Conservation (phyloP, 2,329 filamentous ascomycete genomes). For the Scorias spongiosa region DNA sequence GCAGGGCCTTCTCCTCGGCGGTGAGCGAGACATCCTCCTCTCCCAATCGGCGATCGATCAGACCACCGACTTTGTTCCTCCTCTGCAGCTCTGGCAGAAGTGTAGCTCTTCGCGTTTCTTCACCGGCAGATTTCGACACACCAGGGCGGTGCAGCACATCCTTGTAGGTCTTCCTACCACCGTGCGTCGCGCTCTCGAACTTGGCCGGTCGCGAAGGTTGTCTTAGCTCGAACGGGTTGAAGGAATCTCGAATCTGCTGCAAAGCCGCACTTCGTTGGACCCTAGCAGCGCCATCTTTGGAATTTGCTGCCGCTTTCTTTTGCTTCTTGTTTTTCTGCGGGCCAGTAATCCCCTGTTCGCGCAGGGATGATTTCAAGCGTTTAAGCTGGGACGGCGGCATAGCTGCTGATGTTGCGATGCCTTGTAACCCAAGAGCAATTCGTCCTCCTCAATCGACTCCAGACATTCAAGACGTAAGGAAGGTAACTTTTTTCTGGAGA, state of each 20-base stretch:
- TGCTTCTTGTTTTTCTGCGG: conserved; percentile 94
- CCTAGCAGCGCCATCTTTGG: conserved; percentile 47
- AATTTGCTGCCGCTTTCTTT: conserved; percentile 44
- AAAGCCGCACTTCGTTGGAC: conserved; percentile 64
- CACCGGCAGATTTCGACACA: conserved; percentile 69
- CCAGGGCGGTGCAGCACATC: conserved; percentile 60
- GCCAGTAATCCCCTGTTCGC: conserved; percentile 77
- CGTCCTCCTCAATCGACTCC: too few species aligned
- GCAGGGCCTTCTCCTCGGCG: conserved; percentile 78
- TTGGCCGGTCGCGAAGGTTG: conserved; percentile 63
- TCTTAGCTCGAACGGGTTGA: conserved; percentile 96
- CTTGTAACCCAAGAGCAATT: not conserved
- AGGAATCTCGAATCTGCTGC: conserved; percentile 78
- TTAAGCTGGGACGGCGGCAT: conserved; percentile 98
- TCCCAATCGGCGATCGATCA: conserved; percentile 85
- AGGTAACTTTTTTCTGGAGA: conserved; percentile 2
- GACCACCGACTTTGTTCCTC: conserved; percentile 80
- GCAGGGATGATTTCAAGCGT: conserved; percentile 78
- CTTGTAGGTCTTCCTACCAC: conserved; percentile 13
- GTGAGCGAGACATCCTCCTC: conserved; percentile 92
- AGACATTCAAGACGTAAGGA: too few species aligned
- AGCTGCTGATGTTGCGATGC: not conserved
- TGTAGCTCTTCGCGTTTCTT: conserved; percentile 73
- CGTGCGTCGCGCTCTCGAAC: conserved; percentile 46
- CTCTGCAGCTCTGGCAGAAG: conserved; percentile 80